These are phyloP conservation scores for Acorus gramineus DNA, from an alignment of 106 monocot species.

Conservation along the genomic window DNA sequence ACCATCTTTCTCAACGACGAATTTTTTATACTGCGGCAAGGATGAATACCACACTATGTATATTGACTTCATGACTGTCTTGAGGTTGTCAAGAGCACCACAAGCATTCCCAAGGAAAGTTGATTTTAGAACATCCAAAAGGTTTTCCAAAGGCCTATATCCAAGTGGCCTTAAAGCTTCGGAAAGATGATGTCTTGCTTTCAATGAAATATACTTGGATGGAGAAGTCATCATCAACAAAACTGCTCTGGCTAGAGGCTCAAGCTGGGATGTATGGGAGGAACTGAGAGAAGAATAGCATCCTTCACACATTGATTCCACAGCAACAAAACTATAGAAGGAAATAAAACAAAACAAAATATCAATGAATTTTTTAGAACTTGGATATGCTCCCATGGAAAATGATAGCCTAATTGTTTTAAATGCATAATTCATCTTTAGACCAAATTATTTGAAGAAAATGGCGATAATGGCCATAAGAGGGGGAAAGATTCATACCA, in stretches of 20 bases:
- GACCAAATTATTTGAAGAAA: background rate
- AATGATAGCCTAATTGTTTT: too few relatives aligned
- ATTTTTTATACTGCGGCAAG: constrained; percentile 30
- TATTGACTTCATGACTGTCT: constrained; percentile 32
- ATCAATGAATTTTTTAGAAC: too few relatives aligned
- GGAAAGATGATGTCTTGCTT: constrained; percentile 28
- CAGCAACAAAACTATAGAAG: constrained; percentile 34
- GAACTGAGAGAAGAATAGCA: constrained; percentile 4
- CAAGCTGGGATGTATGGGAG: constrained; percentile 19
- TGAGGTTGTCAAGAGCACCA: constrained; percentile 27
- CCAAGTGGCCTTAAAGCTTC: constrained; percentile 18
- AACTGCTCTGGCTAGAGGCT: constrained; percentile 50
- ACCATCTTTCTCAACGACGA: constrained; percentile 37
- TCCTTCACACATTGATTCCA: constrained; percentile 34
- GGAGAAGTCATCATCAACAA: constrained; percentile 63
- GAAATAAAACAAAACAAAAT: constrained; percentile 2
- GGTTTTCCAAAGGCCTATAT: constrained; percentile 16
- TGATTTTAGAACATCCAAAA: constrained; percentile 27
- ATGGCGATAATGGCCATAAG: background rate
- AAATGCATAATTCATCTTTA: too few relatives aligned
- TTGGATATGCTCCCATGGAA: too few relatives aligned
- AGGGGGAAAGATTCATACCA: constrained; percentile 33
- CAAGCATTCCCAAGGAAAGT: constrained; percentile 22
- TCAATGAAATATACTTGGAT: constrained; percentile 49
- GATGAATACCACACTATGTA: constrained; percentile 42